phyloP scores from a whole-genome alignment of 139 green algal genomes.

The Limnomonas spitsbergensis region DNA sequence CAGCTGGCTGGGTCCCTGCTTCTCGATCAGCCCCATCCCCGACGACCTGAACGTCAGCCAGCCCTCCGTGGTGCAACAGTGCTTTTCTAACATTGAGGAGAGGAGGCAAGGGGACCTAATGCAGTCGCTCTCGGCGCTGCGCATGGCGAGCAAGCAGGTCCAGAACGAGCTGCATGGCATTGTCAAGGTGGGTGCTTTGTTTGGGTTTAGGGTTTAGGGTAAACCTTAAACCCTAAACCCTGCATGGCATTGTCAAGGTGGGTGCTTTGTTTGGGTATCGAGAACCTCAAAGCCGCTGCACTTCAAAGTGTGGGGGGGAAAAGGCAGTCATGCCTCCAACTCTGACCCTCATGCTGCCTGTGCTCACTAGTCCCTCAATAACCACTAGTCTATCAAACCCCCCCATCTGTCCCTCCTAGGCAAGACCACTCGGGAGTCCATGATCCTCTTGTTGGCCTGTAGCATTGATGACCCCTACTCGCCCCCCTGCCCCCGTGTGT shows the following conservation, averaged over 20 bases:
- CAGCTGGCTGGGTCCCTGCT: slow-evolving; percentile 73
- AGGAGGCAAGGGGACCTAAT: slow-evolving; percentile 38
- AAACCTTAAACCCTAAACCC: too few species aligned
- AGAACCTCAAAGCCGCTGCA: background rate
- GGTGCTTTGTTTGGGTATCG: background rate
- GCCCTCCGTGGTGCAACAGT: slow-evolving; percentile 42
- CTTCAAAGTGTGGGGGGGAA: background rate
- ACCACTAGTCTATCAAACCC: too few species aligned
- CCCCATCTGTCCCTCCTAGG: too few species aligned
- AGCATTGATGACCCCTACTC: too few species aligned
- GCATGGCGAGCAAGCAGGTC: slow-evolving; percentile 48
- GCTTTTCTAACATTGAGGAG: slow-evolving; percentile 37
- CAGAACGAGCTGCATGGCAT: slow-evolving; percentile 47
- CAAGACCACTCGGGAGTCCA: too few species aligned
- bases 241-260: slow-evolving; percentile 62
- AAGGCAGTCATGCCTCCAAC: too few species aligned
- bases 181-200: slow-evolving; percentile 43
- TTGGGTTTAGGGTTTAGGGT: too few species aligned
- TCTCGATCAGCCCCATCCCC: slow-evolving; percentile 43
- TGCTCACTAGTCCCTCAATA: too few species aligned
- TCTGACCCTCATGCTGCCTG: too few species aligned
- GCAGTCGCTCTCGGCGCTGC: slow-evolving; percentile 50
- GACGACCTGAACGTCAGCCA: slow-evolving; percentile 26
- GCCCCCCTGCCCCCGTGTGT: too few species aligned
- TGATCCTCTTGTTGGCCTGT: too few species aligned